These are phyloP conservation scores for Elsinoe batatas DNA, from an alignment of 2,329 filamentous ascomycete species.

Conservation along the genomic window DNA sequence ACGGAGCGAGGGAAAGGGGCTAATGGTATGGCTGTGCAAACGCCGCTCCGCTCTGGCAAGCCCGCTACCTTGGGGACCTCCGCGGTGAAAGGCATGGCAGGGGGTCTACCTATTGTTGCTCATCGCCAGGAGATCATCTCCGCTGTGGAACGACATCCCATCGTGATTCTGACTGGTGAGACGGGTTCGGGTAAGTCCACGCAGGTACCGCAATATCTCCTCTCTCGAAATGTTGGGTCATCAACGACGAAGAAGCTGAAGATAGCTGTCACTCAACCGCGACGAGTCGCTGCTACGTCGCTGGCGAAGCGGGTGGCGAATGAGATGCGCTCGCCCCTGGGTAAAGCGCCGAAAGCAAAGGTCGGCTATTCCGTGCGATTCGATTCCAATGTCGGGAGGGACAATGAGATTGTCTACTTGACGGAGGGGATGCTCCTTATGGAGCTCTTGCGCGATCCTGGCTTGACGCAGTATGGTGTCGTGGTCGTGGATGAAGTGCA, in stretches of 20 bases:
- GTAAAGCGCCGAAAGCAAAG: conserved; percentile 47
- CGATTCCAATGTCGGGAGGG: conserved; percentile 72
- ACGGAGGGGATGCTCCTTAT: conserved; percentile 95
- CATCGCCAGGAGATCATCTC: conserved; percentile 60
- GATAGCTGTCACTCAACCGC: conserved; percentile 88
- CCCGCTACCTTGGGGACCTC: too few species aligned
- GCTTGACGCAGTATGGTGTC: conserved; percentile 75
- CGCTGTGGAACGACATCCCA: conserved; percentile 51
- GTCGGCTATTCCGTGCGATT: conserved; percentile 96
- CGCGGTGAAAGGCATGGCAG: too few species aligned
- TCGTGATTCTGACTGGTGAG: conserved; percentile 81
- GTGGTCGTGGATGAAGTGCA: conserved; percentile 95
- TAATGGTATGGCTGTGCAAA: background rate
- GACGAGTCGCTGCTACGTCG: conserved; percentile 86
- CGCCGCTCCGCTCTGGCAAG: background rate
- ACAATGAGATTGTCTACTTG: conserved; percentile 82
- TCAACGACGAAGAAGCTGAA: conserved; percentile 78
- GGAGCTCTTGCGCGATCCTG: conserved; percentile 78
- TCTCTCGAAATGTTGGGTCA: conserved; percentile 30
- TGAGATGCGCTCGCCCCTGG: conserved; percentile 62
- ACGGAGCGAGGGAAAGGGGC: background rate
- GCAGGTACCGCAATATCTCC: conserved; percentile 85
- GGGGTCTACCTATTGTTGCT: conserved; percentile 64
- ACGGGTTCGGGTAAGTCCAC: conserved; percentile 97
- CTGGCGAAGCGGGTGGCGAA: conserved; percentile 78